Evolutionary conservation across 1,139 yeast species (phyloP), one percentile per base, ranked within the genome.

Genomic region (Geotrichum bryndzae): DNA sequence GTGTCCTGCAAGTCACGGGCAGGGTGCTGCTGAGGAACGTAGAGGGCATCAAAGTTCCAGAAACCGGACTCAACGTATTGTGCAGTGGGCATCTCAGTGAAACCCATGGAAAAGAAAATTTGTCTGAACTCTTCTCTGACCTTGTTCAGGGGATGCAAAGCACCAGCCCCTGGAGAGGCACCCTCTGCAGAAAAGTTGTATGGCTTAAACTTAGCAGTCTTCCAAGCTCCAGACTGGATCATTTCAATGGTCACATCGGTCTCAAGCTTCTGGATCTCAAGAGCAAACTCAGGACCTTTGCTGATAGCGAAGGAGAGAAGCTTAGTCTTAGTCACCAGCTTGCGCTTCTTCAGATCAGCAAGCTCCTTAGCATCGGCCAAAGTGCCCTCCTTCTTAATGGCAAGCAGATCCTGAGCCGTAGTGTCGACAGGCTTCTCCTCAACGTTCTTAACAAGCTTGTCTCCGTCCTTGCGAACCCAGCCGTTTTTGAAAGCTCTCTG

Each of bases 1-100:
- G 99, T 94, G 77, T 94, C 99, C 78, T 94, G 99, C 74, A 94
- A 82, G 75, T 94, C 99, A 81, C 99, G 88, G 57, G 99, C 99
- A 41, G 99, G 99, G 79, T 94, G 99, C 79, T 94, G 98, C 80
- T 94, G 99, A 62, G 99, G 99, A 61, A 94, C 99, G 72, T 80
- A 94, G 71, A 94, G 82, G 3, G 99, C 84, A 76, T 94, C 99
- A 73, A 94, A 94, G 78, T 95, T 94, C 99, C 99, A 94, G 85
- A 95, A 94, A 11, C 99, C 98, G 33, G 96, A 84, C 74, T 94
- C 99, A 61, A 95, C 99, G 74, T 91, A 94, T 77, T 92, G 97
- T 75, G 92, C 92, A 25, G 99, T 88, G 65, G 99, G 97, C 99
- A 94, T 94, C 80, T 94, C 99, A 45, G 94, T 85, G 85, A 94